Base-by-base conservation (phyloP, 2,329 filamentous ascomycete genomes). In the Proliferodiscus dingleyae region DNA sequence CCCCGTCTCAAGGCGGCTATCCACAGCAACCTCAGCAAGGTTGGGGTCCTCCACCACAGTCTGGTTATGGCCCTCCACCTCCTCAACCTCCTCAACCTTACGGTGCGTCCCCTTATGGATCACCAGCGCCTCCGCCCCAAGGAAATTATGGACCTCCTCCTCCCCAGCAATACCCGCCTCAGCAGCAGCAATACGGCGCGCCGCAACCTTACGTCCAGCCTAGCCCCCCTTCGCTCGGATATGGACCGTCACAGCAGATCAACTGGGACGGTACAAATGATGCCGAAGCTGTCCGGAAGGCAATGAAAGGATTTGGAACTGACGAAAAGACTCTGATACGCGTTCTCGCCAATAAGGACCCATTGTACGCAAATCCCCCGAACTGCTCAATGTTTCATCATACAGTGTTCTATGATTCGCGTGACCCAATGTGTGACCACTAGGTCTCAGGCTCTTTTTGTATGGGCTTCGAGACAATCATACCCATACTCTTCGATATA, bases 221-320 rank as follows among this genome's bases (percentile, higher is more conserved):
- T 9, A 80, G 83, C 1, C 75, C 78, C 9, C 79, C 87, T 1
- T 86, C 86, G 0, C 67, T 77, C 0, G 90, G 90, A 28, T 96
- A 95, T 60, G 80, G 81, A 2, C 75, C 84, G 0, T 78, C 80
- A 10, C 85, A 87, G 59, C 71, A 78, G 37, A 85, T 87, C 34
- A 73, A 78, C 23, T 83, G 75, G 73, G 82, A 95, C 53, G 83
- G 80, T 38, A 74, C 70, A 3, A 69, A 72, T 10, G 82, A 93
- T 56, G 85, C 88, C 0, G 78, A 89, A 46, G 78, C 73, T 3
- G 71, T 95, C 18, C 80, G 88, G 43, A 77, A 77, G 56, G 88
- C 91, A 2, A 95, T 96, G 89, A 95, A 95, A 66, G 89, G 89
- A 0, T 87, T 95, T 51, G 91, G 90, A 26, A 96, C 90, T 0